Evolutionary conservation across 352 stramenopile species (phyloP), one percentile per base, ranked within the genome.

Genomic region (Pythium insidiosum): DNA sequence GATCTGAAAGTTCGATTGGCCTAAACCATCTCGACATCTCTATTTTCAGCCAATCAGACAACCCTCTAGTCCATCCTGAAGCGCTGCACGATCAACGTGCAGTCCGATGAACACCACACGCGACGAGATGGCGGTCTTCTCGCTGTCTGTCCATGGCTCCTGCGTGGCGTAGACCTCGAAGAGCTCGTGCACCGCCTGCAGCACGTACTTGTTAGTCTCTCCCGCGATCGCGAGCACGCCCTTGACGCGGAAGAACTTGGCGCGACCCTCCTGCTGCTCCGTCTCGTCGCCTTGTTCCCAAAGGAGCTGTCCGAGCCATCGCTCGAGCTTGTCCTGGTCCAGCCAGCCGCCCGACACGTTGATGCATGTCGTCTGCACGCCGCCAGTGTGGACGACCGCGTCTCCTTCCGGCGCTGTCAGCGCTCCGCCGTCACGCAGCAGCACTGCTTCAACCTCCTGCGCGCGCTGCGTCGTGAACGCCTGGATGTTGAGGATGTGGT

Each of bases 161-260:
- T 85, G 61, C 4, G 68, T 80, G 16, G 63, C 47, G 50, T 84
- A 85, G 18, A 91, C 68, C 30, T 88, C 76, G 38, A 89, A 91
- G 15, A 89, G 50, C 45, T 91, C 76, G 38, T 89, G 75, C 28
- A 91, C 79, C n/a, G 73, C 79, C 43, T 91, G 79, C 21, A 91
- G 55, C 18, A 91, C 83, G 39, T 73, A 83, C 54, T 91, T 91
- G 41, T 72, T 68, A 4, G 44, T 20, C 29, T 84, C 69, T 5
- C 53, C 53, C 1, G 50, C 58, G 34, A 91, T 54, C 19, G 66
- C 56, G 12, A 91, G 44, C 9, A 91, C 68, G 22, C 79, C 79
- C 40, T 91, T 91, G 34, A 91, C 55, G 29, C 79, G 79, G 50
- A 86, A 88, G 16, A 86, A 61, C 48, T 81, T 68, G 33, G 71